Conservation (phyloP, 495 filamentous ascomycete genomes). For the Bombardia bombarda region DNA sequence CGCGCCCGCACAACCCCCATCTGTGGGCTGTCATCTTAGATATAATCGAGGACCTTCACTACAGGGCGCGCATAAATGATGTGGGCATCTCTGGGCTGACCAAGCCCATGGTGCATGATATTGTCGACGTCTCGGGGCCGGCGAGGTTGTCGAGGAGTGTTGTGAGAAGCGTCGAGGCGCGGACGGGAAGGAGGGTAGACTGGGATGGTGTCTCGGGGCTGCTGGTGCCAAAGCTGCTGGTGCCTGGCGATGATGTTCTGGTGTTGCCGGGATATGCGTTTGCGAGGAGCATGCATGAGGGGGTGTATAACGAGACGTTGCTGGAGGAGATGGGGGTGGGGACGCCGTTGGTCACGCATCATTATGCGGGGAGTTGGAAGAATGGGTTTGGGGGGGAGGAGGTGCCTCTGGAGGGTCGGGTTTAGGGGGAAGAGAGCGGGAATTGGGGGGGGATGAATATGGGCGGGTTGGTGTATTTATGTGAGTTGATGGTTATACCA, state of each 20-base stretch:
- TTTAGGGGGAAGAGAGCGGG: no score
- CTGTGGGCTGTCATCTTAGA: slow-evolving; percentile 5
- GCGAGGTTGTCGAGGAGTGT: slow-evolving; percentile 3
- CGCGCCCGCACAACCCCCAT: slow-evolving; percentile 1
- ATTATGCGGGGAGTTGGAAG: slow-evolving; percentile 11
- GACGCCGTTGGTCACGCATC: slow-evolving; percentile 4
- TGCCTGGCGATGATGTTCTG: slow-evolving; percentile 10
- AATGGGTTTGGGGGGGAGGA: slow-evolving; percentile 7
- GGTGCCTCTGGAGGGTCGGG: no score
- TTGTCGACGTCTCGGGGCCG: slow-evolving; percentile 7
- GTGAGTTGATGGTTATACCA: no score
- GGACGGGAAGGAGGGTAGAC: not conserved
- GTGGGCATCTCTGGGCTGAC: not conserved
- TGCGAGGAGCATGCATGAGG: not conserved
- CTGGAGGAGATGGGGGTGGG: not conserved
- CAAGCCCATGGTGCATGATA: slow-evolving; percentile 4
- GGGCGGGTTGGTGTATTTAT: no score
- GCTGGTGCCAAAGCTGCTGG: slow-evolving; percentile 4
- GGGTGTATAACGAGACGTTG: not conserved
- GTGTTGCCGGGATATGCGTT: slow-evolving; percentile 7
- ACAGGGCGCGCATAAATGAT: not conserved
- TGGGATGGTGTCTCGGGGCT: not conserved
- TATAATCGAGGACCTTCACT: not conserved
- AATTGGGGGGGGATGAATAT: no score
- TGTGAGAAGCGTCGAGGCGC: slow-evolving; percentile 1